Evolutionary conservation across 805 yeast genomes (phyloP), one percentile per base, ranked within the genome.

Genomic region (Yarrowia sp.): DNA sequence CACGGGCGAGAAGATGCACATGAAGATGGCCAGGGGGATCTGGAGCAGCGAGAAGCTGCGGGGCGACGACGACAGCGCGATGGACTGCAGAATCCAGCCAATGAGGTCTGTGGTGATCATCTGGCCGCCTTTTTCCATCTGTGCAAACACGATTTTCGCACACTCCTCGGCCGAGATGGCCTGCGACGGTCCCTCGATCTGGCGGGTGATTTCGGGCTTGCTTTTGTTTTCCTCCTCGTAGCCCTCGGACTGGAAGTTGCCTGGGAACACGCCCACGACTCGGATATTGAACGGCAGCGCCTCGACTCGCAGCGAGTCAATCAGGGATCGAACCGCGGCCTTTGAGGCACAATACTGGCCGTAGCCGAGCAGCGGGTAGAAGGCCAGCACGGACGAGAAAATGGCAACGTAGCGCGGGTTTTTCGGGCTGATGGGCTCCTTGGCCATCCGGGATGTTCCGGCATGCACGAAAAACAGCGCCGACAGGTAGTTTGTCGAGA

Each of bases 161-260:
- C 96, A 92, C 53, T 80, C 80, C 17, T 84, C 87, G 9, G 90
- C 88, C 0, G 87, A 73, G 9, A 91, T 87, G 0, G 97, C 86
- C 5, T 74, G 76, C 5, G 96, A 89, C 0, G 96, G 83, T 1
- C 98, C 99, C 77, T 95, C 99, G 40, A 95, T 91, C 39, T 78
- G 78, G 71, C 82, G 85, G 0, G 98, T 92, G 68, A 95, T 91
- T 10, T 82, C 84, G 0, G 99, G 98, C 76, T 95, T 95, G 2
- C 96, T 89, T 68, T 79, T 77, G 75, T 93, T 89, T 76, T 95
- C 99, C 69, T 87, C 86, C 3, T 79, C 84, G 74, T 77, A 95
- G 0, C 99, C 99, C 76, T 93, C 98, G 70, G 96, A 88, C 58
- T 82, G 85, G 77, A 94, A 92, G 75, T 92, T 92, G 0, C 99